phyloP scores from a whole-genome alignment of 345 rosid genomes.

The Lenwebbia sp. region DNA sequence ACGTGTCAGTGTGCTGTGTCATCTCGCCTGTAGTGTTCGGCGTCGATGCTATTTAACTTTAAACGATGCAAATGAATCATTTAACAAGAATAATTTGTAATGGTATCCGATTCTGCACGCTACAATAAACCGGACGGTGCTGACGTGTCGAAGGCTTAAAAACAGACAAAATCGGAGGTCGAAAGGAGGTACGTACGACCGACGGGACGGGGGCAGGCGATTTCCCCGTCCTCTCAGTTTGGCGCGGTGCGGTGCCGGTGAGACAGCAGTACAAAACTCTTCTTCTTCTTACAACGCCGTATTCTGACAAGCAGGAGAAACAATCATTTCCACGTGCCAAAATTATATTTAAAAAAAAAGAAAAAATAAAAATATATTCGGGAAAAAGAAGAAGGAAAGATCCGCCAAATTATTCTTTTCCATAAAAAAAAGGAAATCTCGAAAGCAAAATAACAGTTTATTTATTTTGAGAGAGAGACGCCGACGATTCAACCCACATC shows the following conservation, averaged over 20 bases:
- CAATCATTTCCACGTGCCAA: too few relatives aligned
- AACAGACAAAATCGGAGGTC: neutral
- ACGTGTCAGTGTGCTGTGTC: too few relatives aligned
- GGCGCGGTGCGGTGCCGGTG: neutral
- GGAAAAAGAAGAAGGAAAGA: neutral
- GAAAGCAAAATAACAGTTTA: neutral
- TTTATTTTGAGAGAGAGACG: neutral
- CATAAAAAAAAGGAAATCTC: too few relatives aligned
- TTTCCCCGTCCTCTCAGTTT: neutral
- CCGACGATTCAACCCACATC: conserved; percentile 29
- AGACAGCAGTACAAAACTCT: neutral
- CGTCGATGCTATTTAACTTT: too few relatives aligned
- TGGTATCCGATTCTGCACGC: neutral
- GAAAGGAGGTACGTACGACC: neutral
- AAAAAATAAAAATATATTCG: neutral
- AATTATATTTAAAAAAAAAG: rapidly evolving
- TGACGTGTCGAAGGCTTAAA: neutral
- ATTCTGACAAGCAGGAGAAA: neutral
- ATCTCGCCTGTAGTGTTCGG: rapidly evolving
- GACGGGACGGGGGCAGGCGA: neutral
- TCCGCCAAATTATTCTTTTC: neutral
- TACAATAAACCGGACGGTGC: neutral
- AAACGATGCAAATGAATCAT: too few relatives aligned
- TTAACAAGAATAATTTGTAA: too few relatives aligned
- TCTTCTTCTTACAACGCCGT: neutral